Conservation (phyloP, 148 eudicot genomes). For the Diospyros kaki region DNA sequence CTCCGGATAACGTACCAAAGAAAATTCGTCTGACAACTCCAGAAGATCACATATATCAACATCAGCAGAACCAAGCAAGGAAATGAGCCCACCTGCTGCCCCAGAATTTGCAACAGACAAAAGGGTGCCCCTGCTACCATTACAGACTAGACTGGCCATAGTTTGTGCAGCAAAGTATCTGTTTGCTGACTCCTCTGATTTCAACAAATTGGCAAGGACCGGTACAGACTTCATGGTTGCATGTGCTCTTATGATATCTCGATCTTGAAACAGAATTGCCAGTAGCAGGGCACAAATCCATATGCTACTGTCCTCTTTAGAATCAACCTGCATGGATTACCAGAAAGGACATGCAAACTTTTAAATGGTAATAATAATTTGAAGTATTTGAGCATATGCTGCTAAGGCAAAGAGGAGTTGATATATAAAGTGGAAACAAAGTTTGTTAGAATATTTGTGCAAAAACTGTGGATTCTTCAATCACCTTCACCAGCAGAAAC, state of each 20-base stretch:
- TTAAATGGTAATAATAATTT: neutral
- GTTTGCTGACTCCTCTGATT: slow-evolving; percentile 75
- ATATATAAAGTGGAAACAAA: neutral
- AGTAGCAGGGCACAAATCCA: slow-evolving; percentile 81
- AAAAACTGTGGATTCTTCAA: neutral
- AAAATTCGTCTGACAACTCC: slow-evolving; percentile 72
- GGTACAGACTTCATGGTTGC: slow-evolving; percentile 84
- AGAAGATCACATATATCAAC: slow-evolving; percentile 71
- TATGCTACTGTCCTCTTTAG: slow-evolving; percentile 64
- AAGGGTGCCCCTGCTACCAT: slow-evolving; percentile 96
- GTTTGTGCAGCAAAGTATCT: slow-evolving; percentile 97
- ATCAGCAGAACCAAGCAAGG: slow-evolving; percentile 94
- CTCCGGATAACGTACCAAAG: slow-evolving; percentile 76
- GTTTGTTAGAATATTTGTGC: neutral
- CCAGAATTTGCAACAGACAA: slow-evolving; percentile 96
- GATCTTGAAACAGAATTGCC: slow-evolving; percentile 82
- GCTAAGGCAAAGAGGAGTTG: neutral
- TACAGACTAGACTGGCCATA: slow-evolving; percentile 83
- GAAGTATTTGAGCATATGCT: neutral
- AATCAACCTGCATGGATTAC: slow-evolving; percentile 48
- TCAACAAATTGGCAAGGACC: slow-evolving; percentile 66
- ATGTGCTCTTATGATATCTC: slow-evolving; percentile 79
- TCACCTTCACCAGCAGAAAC: neutral
- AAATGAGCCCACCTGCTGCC: slow-evolving; percentile 71
- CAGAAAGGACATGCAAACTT: slow-evolving; percentile 8